Evolutionary conservation across 306 rosid species (phyloP), one percentile per base, ranked within the genome.

Genomic region (Prunus armeniaca): DNA sequence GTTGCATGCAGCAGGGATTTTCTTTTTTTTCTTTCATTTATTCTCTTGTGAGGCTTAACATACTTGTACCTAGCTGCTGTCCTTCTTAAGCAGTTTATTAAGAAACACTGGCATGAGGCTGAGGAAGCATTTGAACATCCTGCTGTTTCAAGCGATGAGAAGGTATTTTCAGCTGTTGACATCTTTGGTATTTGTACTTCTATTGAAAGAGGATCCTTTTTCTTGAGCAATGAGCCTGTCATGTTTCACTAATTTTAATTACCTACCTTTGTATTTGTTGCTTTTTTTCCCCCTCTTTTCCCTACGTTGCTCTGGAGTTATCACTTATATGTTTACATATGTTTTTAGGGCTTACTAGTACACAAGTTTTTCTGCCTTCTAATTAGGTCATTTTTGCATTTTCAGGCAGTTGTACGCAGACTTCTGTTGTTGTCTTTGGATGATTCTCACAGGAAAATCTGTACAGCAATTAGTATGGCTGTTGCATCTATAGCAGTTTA

Each of bases 381-480:
- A 80, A 83, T 71, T 64, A 47, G 58, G 50, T 74, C 75, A 20
- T 74, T 75, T 54, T 80, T 76, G 69, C 69, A 76, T 85, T 41
- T 68, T 55, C 91, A 90, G 98, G 91, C 56, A 68, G 84, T 78
- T 65, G 87, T 95, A 54, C 89, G 92, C 77, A 81, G 82, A 68
- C 86, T 90, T 77, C 95, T 95, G 72, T 62, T 95, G 51, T 73
- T 86, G 72, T 78, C 97, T 71, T 86, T 95, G 85, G 97, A 92
- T 84, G 98, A 92, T 67, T 81, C 96, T 77, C 93, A 90, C 76
- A 84, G 88, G 81, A 95, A 94, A 88, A 89, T 95, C 51, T 90
- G 98, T 85, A 95, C 96, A 6, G 97, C 98, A 77, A 75, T 92
- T 74, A 89, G 98, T 81, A 89, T 95, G 98, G 97, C 93, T 76